Conservation (phyloP, 163 green algal genomes). For the Chloroidium sp. region DNA sequence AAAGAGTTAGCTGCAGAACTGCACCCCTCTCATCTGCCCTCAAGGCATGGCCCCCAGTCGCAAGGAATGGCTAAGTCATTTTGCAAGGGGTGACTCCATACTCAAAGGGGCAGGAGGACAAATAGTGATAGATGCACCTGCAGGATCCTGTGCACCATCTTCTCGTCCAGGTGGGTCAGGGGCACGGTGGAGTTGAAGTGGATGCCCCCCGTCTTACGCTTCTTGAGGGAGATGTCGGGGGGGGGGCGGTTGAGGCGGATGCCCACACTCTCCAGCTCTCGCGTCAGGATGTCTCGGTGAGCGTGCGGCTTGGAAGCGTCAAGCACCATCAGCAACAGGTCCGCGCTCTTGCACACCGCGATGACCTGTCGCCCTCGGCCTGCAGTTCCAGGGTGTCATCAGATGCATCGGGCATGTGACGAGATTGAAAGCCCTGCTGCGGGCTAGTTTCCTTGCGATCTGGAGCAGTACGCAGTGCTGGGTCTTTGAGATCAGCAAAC, state of each 20-base stretch:
- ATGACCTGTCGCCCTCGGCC: constrained; percentile 77
- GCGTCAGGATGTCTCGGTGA: constrained; percentile 84
- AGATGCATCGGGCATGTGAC: no score
- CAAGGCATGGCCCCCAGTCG: no score
- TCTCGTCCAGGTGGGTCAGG: constrained; percentile 89
- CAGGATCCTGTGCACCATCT: constrained; percentile 83
- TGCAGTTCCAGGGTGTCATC: constrained; percentile 2
- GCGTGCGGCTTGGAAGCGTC: constrained; percentile 87
- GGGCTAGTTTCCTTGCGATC: no score
- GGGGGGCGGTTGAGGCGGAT: constrained; percentile 75
- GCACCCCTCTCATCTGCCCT: background rate
- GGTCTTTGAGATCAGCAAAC: no score
- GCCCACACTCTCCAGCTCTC: constrained; percentile 89
- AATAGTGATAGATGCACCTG: constrained; percentile 31
- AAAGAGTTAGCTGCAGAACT: background rate
- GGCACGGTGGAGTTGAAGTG: constrained; percentile 75
- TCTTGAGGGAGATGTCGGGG: constrained; percentile 79
- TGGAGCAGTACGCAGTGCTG: no score
- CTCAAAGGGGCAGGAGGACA: background rate
- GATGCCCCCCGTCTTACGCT: constrained; percentile 92
- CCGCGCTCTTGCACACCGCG: constrained; percentile 92
- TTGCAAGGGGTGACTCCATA: background rate
- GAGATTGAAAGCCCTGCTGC: no score
- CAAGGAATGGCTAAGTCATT: no score
- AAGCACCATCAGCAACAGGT: constrained; percentile 98